Base-by-base conservation (phyloP, 768 basidiomycete genomes). In the Leucocoprinus sp. region DNA sequence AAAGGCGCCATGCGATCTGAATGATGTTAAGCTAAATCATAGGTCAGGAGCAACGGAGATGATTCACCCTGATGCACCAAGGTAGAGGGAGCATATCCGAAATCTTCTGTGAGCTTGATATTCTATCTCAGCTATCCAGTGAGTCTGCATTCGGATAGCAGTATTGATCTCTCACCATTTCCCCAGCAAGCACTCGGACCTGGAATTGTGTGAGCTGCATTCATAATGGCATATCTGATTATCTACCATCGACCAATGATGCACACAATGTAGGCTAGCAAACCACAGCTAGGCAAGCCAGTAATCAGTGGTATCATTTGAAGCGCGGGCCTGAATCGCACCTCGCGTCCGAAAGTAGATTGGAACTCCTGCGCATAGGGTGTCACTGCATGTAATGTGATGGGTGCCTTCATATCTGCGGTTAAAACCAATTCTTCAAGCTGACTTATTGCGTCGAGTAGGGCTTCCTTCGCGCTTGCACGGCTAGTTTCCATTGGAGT, bases 241-340 rank as follows among this genome's bases (percentile, higher is more conserved):
- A n/a, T 74, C 53, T 58, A 86, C 85, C 84, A 89, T 89, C 15
- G 86, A 88, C 86, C 86, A 92, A 58, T 92, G 89, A 62, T 92
- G 89, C 19, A 92, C 82, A 34, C 88, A 88, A 56, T 92, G 89
- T 24, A 92, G 64, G 18, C 72, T 79, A n/a, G 79, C 76, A 60
- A 92, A 92, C 89, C 89, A 92, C 14, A 92, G 64, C 87, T 90
- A n/a, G n/a, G 42, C 24, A 36, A 21, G 24, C 54, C 28, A 41
- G 21, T 36, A 22, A 37, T 34, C 28, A 23, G 33, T 14, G n/a
- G 21, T 15, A 35, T n/a, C 18, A 12, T 6, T 34, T 8, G 14
- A 36, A 18, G 21, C 33, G 5, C 3, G 17, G 31, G 9, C 8
- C 19, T 12, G 19, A 31, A 38, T 23, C 63, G 54, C 54, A 86